Evolutionary conservation across 345 rosid species (phyloP).

Genomic region (Eucalyptus cladocalyx): DNA sequence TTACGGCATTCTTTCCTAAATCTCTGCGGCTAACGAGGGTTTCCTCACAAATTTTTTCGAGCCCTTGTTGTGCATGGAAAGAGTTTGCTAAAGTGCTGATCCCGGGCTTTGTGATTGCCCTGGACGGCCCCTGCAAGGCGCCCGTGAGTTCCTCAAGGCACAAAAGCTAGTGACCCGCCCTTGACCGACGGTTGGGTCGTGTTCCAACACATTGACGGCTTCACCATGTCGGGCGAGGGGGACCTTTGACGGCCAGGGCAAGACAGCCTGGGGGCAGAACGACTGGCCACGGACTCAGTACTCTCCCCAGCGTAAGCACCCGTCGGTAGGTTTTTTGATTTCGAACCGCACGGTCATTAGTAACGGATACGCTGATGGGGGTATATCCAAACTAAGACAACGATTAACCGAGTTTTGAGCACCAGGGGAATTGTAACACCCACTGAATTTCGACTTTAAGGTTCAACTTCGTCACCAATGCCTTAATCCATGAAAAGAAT

Average conservation of each 20-base stretch:
- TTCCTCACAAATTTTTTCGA: not conserved
- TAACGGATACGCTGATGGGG: not conserved
- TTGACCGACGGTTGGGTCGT: constrained; percentile 29
- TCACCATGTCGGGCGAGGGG: constrained; percentile 34
- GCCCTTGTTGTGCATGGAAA: constrained; percentile 24
- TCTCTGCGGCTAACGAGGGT: not conserved
- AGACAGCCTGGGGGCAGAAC: constrained; percentile 17
- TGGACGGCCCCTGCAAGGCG: constrained; percentile 37
- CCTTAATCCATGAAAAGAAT: not conserved
- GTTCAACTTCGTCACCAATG: constrained; percentile 21
- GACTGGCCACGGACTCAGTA: constrained; percentile 19
- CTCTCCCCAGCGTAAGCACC: constrained; percentile 20
- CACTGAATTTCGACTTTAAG: not conserved
- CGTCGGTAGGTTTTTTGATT: not conserved
- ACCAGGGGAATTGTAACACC: not conserved
- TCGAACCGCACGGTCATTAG: not conserved
- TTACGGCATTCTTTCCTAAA: not conserved
- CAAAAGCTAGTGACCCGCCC: constrained; percentile 17
- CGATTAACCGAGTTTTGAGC: not conserved
- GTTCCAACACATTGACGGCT: constrained; percentile 14
- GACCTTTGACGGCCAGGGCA: constrained; percentile 48
- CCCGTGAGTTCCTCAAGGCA: constrained; percentile 13
- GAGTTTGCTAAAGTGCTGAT: constrained; percentile 20
- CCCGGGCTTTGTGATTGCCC: constrained; percentile 20
- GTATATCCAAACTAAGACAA: not conserved